Evolutionary conservation across 495 filamentous ascomycete species (phyloP), one percentile per base, ranked within the genome.

Genomic region (Penicillium chermesinum): DNA sequence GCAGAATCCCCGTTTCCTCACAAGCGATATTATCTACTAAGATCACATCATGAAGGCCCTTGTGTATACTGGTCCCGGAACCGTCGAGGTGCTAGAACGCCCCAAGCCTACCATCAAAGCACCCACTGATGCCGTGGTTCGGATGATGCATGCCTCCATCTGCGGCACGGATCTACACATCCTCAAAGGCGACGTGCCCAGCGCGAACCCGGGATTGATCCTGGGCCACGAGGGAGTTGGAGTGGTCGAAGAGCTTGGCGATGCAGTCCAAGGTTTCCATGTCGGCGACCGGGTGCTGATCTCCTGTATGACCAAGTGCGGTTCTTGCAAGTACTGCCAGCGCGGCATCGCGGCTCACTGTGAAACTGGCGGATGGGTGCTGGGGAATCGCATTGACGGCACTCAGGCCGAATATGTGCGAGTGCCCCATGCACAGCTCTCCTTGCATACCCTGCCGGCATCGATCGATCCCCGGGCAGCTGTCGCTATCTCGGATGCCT

Each of bases 211-310:
- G 43, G 87, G 87, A 27, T 84, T 89, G 62, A 86, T 91, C 49
- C 71, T 91, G 0, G 89, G 89, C 36, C 88, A 93, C 60, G 88
- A 93, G 53, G 89, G 89, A 64, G 87, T 84, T 57, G 88, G 88
- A n/a, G 65, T 86, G 13, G 82, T 91, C 9, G 85, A 90, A 16
- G 62, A 75, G 14, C 71, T 89, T n/a, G 87, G 87, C 1, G 54
- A 74, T 0, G 75, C 54, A 0, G 82, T 88, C 4, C 78, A 65
- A 21, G 67, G 62, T 1, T 59, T 82, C 5, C 45, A 44, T 2
- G 58, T 66, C 25, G 67, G 74, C 36, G 66, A 77, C 25, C 55
- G 55, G 1, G 73, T 76, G 5, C 32, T 78, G 13, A 71, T 75
- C 35, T 62, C 65, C 14, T 70, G 64, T 43, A 69, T 74, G 53